These are phyloP conservation scores for Thelonectria olida DNA, from an alignment of 2,329 filamentous ascomycete genomes.

Conservation along the genomic window DNA sequence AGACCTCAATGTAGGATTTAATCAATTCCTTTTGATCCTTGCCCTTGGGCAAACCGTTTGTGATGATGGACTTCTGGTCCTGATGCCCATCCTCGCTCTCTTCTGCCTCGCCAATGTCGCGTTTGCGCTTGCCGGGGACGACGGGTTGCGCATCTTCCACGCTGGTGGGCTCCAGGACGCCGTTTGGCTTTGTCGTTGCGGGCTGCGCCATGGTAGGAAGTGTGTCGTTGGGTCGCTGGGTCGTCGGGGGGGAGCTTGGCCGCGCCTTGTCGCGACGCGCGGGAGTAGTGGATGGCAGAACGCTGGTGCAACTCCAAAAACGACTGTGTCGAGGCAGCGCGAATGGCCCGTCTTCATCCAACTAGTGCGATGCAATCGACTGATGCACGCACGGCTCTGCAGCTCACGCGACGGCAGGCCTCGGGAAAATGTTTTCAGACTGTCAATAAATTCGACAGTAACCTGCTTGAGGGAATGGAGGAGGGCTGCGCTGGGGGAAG, in stretches of 20 bases:
- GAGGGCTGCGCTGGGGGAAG: slow-evolving; percentile 46
- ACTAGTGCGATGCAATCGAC: slow-evolving; percentile 43
- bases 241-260: slow-evolving; percentile 40
- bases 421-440: slow-evolving; percentile 32
- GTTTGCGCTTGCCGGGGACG: slow-evolving; percentile 65
- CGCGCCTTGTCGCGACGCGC: slow-evolving; percentile 54
- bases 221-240: slow-evolving; percentile 34
- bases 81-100: slow-evolving; percentile 43
- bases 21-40: slow-evolving; percentile 49
- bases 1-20: slow-evolving; percentile 48
- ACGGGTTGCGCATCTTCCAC: slow-evolving; percentile 44
- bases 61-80: slow-evolving; percentile 36
- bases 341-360: slow-evolving; percentile 44
- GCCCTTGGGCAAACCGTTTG: slow-evolving; percentile 37
- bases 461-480: slow-evolving; percentile 39
- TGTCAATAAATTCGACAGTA: slow-evolving; percentile 31
- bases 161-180: slow-evolving; percentile 49
- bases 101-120: slow-evolving; percentile 58
- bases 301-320: slow-evolving; percentile 53
- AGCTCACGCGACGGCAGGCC: slow-evolving; percentile 35
- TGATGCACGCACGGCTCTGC: slow-evolving; percentile 34
- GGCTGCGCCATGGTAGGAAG: slow-evolving; percentile 53
- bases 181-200: slow-evolving; percentile 51
- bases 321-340: slow-evolving; percentile 48
- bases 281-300: slow-evolving; percentile 45